Evolutionary conservation across 805 yeast genomes (phyloP).

Genomic region (Maudiozyma bulderi): DNA sequence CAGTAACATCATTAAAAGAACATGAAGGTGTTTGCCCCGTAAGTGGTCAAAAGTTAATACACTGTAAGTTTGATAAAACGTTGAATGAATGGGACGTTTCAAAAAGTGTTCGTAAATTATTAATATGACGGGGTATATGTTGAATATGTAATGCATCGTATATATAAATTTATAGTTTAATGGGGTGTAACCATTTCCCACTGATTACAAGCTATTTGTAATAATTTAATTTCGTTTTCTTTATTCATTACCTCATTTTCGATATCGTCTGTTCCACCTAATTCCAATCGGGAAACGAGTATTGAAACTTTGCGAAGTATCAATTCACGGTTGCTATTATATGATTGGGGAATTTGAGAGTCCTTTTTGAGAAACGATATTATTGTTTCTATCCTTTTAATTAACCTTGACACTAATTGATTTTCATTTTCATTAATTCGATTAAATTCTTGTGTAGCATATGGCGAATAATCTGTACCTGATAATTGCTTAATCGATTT

Average conservation of each 20-base stretch:
- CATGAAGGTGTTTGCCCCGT: constrained; percentile 62
- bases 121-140: constrained; percentile 35
- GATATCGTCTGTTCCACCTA: constrained; percentile 18
- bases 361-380: constrained; percentile 8
- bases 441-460: not conserved
- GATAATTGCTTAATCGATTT: not conserved
- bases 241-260: constrained; percentile 16
- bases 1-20: constrained; percentile 50
- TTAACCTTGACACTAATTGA: constrained; percentile 4
- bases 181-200: constrained; percentile 16
- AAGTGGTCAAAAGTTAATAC: constrained; percentile 60
- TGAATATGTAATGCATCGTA: not conserved
- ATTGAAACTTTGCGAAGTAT: constrained; percentile 16
- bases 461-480: not conserved
- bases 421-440: not conserved
- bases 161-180: not conserved
- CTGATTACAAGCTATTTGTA: constrained; percentile 21
- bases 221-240: constrained; percentile 19
- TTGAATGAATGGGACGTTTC: constrained; percentile 60
- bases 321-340: constrained; percentile 6
- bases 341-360: not conserved
- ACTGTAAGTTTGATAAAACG: constrained; percentile 56
- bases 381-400: constrained; percentile 12
- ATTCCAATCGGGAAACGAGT: constrained; percentile 14
- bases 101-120: constrained; percentile 67